Evolutionary conservation across 2,329 filamentous ascomycete genomes (phyloP), one percentile per base, ranked within the genome.

Genomic region (Cadophora luteo-olivacea): DNA sequence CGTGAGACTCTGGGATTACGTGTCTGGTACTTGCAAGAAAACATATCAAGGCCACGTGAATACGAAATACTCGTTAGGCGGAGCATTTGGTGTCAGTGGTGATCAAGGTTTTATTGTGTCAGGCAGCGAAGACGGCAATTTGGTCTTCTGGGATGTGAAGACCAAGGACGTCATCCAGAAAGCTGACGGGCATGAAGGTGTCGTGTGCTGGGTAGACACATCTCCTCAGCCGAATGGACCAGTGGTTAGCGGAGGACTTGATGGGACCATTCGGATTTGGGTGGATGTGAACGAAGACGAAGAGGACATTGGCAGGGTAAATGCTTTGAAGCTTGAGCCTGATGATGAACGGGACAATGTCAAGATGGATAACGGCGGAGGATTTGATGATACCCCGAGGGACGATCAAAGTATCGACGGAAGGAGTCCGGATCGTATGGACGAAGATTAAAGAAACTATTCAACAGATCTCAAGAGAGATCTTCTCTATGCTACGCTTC

Each of bases 31-130:
- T 33, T 96, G 96, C 74, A 91, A 97, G 76, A 99, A 99, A 84
- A 99, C 96, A 16, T 99, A 98, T 80, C 94, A 97, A 78, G 96
- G 96, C 0, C 96, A 98, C 77, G 82, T 84, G 65, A 99, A 99
- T 79, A 85, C 88, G 65, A 90, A 90, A 70, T 98, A 92, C 80
- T 95, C 93, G 72, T 85, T 98, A n/a, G 88, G 88, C 2, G 93
- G 94, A 4, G 91, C 91, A 51, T 97, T 98, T 77, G 94, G 93
- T 14, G 85, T 87, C 1, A 90, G 91, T 71, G 83, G 83, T 0
- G 64, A 75, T 80, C 54, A 81, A 75, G 75, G 74, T 0, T 97
- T 97, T 75, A 87, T 94, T 19, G 92, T 90, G 0, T 92, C 91
- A 41, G 93, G 94, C 0, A 97, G 93, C 78, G 95, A 98, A 78